Base-by-base conservation (phyloP, 2,329 filamentous ascomycete species). In the Chrysosporium keratinophilum region DNA sequence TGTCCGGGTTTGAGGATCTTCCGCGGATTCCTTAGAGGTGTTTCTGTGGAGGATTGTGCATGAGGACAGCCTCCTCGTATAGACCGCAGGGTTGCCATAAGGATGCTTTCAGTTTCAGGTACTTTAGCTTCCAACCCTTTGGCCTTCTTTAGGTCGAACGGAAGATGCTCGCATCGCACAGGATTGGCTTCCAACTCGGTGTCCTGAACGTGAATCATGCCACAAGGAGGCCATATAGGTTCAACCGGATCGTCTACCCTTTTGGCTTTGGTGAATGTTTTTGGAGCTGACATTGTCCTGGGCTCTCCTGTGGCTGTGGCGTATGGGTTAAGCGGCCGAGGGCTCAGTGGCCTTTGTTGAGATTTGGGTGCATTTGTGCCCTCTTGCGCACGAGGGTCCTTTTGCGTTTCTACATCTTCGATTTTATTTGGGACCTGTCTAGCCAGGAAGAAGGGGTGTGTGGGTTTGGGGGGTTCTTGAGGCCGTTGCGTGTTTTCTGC, bases 361-460 rank as follows among this genome's bases (percentile, higher is more conserved):
- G 44, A 34, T 39, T n/a, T 6, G 11, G 23, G 11, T 9, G 23
- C 17, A 15, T 12, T 34, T 40, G 6, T 44, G 12, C 7, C 15
- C 6, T 53, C 33, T 41, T 17, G 41, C 10, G 39, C 1, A 5
- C 33, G 6, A 23, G n/a, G 9, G 12, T 41, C 35, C 19, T 20
- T 6, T 31, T 42, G 37, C 7, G 33, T 31, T 31, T 51, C 45
- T n/a, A 7, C 4, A 31, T 49, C 44, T 9, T 48, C 34, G 6
- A 28, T 41, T n/a, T 48, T 35, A 28, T 61, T 57, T 5, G 64
- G 65, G 7, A 68, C 65, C 5, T 73, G 19, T 60, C 82, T 85
- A 5, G 78, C 79, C 14, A 76, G 64, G 62, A 89, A 89, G 63
- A 89, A 87, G 0, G 85, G 85, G 67, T 89, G 83, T 0, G 79